phyloP scores from a whole-genome alignment of 441 rosid genomes.

The Isatis lusitanica region DNA sequence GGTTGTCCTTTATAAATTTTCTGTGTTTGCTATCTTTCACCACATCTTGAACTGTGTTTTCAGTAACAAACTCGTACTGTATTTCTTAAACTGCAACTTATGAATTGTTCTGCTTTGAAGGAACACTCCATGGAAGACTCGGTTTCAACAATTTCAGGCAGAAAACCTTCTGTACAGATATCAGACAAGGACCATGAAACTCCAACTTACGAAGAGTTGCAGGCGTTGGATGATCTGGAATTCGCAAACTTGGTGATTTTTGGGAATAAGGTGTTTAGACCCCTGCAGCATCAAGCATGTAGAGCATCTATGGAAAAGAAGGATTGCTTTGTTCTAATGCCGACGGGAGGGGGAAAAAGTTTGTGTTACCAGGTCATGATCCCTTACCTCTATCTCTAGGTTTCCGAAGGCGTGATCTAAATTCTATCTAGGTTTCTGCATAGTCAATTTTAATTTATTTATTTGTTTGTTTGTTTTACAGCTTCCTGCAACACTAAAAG shows the following conservation, averaged over 20 bases:
- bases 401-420: background rate
- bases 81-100: background rate
- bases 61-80: background rate
- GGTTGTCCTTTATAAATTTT: background rate
- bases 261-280: constrained; percentile 71
- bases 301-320: constrained; percentile 62
- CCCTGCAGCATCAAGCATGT: constrained; percentile 90
- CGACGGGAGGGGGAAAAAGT: constrained; percentile 96
- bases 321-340: constrained; percentile 91
- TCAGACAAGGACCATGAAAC: constrained; percentile 39
- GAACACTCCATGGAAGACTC: constrained; percentile 49
- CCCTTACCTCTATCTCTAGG: constrained; percentile 21
- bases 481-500: constrained; percentile 90
- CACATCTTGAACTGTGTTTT: constrained; percentile 6
- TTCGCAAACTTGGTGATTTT: constrained; percentile 87
- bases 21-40: constrained; percentile 1
- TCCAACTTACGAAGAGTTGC: constrained; percentile 68
- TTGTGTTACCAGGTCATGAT: constrained; percentile 83
- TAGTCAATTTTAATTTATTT: background rate
- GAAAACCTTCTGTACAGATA: constrained; percentile 28
- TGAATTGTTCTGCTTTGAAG: constrained; percentile 46
- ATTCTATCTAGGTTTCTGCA: constrained; percentile 11
- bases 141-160: constrained; percentile 38
- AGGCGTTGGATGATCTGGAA: constrained; percentile 78
- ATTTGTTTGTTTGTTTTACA: constrained; percentile 35